These are phyloP conservation scores for Ramalina peruviana DNA, from an alignment of 495 filamentous ascomycete genomes.

Conservation along the genomic window DNA sequence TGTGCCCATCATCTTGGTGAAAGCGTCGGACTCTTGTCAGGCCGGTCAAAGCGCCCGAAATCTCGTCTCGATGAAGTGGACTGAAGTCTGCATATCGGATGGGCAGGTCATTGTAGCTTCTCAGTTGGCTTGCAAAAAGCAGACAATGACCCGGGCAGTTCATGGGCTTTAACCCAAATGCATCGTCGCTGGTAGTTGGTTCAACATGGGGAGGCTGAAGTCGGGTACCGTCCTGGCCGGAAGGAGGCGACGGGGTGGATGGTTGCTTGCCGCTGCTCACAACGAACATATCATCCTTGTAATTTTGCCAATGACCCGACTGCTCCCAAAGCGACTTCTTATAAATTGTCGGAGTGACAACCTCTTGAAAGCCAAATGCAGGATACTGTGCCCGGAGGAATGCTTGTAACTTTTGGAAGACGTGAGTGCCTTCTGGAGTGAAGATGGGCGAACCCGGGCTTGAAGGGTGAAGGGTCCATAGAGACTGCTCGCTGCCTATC, in stretches of 20 bases:
- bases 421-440: constrained; percentile 67
- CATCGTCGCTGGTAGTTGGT: constrained; percentile 48
- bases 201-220: constrained; percentile 17
- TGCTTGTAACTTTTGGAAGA: constrained; percentile 75
- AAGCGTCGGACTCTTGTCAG: constrained; percentile 84
- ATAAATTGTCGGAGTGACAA: constrained; percentile 87
- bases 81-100: constrained; percentile 90
- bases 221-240: constrained; percentile 2
- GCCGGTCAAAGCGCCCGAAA: constrained; percentile 73
- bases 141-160: constrained; percentile 93
- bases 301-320: constrained; percentile 87
- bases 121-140: constrained; percentile 57
- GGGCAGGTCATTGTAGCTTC: constrained; percentile 71
- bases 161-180: constrained; percentile 92
- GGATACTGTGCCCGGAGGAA: constrained; percentile 83
- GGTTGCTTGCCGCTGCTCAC: constrained; percentile 52
- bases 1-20: constrained; percentile 92
- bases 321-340: constrained; percentile 81
- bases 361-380: constrained; percentile 79
- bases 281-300: constrained; percentile 89
- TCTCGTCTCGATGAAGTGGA: constrained; percentile 79
- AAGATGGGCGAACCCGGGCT: constrained; percentile 85
- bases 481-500: constrained; percentile 53
- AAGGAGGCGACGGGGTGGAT: constrained; percentile 22
- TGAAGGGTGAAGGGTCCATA: constrained; percentile 66